A percentile compares a stretch with the other conserved stretches of the same genome.
Evolutionary conservation across 75 land plant species (phyloP).

Genomic region (Picea glauca): DNA sequence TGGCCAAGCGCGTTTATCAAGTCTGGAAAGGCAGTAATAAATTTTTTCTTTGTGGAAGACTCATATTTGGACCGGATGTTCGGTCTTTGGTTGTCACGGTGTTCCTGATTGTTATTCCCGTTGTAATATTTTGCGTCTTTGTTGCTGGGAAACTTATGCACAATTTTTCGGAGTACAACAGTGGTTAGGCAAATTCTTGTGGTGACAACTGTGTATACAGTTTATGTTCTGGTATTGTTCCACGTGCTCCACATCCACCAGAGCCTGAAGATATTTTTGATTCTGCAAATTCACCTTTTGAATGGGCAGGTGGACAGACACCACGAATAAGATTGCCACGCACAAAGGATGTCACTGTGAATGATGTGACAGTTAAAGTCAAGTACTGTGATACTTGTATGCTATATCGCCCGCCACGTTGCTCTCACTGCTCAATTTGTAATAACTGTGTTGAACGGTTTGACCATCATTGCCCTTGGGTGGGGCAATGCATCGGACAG

Average conservation of each 20-base stretch:
- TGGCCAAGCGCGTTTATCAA: too few species aligned
- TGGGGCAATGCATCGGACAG: slow-evolving; percentile 86
- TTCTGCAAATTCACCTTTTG: slow-evolving; percentile 29
- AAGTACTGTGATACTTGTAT: slow-evolving; percentile 70
- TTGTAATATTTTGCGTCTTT: slow-evolving; percentile 64
- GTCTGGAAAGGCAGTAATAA: neutral
- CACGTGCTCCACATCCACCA: slow-evolving; percentile 54
- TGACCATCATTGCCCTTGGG: slow-evolving; percentile 84
- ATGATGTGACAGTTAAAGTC: slow-evolving; percentile 46
- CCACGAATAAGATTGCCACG: slow-evolving; percentile 36
- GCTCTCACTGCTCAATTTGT: too few species aligned
- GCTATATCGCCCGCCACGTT: slow-evolving; percentile 39
- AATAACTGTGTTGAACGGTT: slow-evolving; percentile 57
- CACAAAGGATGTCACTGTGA: slow-evolving; percentile 44
- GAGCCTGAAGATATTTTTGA: slow-evolving; percentile 59
- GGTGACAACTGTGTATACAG: slow-evolving; percentile 59
- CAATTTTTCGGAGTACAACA: slow-evolving; percentile 44
- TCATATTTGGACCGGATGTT: slow-evolving; percentile 88
- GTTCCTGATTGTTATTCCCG: slow-evolving; percentile 59
- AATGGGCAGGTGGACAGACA: slow-evolving; percentile 28
- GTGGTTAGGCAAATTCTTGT: slow-evolving; percentile 61
- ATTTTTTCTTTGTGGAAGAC: slow-evolving; percentile 63
- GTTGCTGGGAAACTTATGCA: slow-evolving; percentile 63
- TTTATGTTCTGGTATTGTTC: slow-evolving; percentile 58
- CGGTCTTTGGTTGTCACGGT: slow-evolving; percentile 59